Conservation (phyloP, 139 green algal species). For the Picochlorum costavermella region DNA sequence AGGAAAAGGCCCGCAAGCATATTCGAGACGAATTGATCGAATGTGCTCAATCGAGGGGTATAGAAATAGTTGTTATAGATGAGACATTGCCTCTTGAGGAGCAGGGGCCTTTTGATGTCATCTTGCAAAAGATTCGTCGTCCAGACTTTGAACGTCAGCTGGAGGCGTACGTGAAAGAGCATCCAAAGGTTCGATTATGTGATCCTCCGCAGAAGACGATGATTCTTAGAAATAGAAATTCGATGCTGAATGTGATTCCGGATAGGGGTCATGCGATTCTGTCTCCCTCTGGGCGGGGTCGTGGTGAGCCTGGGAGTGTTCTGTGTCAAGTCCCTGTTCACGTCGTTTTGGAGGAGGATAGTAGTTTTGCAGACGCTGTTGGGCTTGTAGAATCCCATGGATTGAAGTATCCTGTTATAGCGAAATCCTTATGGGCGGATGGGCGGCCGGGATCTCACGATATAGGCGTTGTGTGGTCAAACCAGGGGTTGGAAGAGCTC, state of each 20-base stretch:
- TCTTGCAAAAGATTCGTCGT: constrained; percentile 67
- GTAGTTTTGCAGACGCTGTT: constrained; percentile 15
- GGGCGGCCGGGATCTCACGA: constrained; percentile 66
- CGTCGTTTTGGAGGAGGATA: constrained; percentile 12
- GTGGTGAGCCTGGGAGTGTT: neutral
- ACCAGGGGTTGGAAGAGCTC: constrained; percentile 16
- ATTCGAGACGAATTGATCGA: constrained; percentile 35
- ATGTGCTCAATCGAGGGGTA: constrained; percentile 24
- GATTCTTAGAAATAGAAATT: constrained; percentile 22
- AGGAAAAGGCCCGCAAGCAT: constrained; percentile 41
- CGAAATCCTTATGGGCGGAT: constrained; percentile 75
- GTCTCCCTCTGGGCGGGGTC: neutral
- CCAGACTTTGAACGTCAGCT: constrained; percentile 62
- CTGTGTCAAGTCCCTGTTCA: constrained; percentile 13
- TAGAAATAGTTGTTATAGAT: constrained; percentile 49
- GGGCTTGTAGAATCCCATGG: constrained; percentile 19
- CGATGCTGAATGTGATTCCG: constrained; percentile 17
- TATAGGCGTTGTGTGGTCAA: constrained; percentile 41
- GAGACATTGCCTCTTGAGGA: constrained; percentile 30
- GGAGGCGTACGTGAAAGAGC: constrained; percentile 34
- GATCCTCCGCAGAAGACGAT: constrained; percentile 17
- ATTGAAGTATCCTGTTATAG: constrained; percentile 57
- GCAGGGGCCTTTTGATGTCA: constrained; percentile 56
- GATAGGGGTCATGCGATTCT: neutral
- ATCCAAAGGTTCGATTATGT: constrained; percentile 41